A percentile compares a stretch with the other conserved stretches of the same genome.
Evolutionary conservation across 176 grass and related monocot species (phyloP).

Genomic region (Triticum urartu): DNA sequence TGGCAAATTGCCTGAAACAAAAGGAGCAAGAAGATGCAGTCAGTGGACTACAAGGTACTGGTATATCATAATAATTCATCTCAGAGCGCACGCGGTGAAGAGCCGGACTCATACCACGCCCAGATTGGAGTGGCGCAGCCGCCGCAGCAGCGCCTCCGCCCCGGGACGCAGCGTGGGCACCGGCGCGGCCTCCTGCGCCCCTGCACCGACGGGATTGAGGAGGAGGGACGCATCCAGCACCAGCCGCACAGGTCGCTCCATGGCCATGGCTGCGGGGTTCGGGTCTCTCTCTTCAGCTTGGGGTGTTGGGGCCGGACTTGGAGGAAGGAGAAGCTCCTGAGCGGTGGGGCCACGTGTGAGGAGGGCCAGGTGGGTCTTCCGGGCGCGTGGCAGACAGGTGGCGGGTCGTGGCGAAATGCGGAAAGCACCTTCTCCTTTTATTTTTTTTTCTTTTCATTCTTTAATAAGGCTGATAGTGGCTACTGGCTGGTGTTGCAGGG

Average conservation of each 20-base stretch:
- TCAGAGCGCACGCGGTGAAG: neutral
- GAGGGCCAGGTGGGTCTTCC: neutral
- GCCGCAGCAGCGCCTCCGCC: constrained; percentile 39
- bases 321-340: constrained; percentile 10
- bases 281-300: constrained; percentile 9
- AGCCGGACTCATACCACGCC: constrained; percentile 33
- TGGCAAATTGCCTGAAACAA: constrained; percentile 57
- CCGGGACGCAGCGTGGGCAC: constrained; percentile 24
- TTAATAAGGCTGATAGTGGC: neutral
- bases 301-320: neutral
- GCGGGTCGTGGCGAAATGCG: constrained; percentile 3
- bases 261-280: constrained; percentile 16
- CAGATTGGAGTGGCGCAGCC: constrained; percentile 48
- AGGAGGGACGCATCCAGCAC: constrained; percentile 51
- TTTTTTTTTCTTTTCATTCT: neutral
- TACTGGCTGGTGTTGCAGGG: neutral
- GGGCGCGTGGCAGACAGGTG: constrained; percentile 34
- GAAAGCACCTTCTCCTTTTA: neutral
- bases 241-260: constrained; percentile 28
- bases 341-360: constrained; percentile 20
- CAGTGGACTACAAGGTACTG: neutral
- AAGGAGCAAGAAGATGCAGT: constrained; percentile 12
- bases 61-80: too few relatives aligned
- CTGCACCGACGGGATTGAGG: neutral
- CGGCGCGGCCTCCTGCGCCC: neutral